Evolutionary conservation across 2,329 filamentous ascomycete species (phyloP).

Genomic region (Arthrobotrys conoides): DNA sequence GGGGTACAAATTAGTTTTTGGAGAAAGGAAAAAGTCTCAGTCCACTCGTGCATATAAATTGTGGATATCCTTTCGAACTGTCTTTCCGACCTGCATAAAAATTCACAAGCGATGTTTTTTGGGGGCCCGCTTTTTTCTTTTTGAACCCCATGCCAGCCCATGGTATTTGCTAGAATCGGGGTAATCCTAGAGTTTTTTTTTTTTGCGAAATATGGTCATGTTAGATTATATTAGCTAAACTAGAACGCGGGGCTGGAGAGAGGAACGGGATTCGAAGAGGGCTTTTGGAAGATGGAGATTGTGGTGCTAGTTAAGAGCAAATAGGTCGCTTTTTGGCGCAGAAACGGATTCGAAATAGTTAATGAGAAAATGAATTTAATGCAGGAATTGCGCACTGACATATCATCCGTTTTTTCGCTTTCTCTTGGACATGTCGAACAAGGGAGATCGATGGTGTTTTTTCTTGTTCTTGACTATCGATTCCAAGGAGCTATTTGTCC

Average conservation of each 20-base stretch:
- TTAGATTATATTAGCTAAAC: not conserved
- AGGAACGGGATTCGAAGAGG: too few species aligned
- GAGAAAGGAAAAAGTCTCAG: conserved; percentile 7
- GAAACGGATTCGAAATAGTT: conserved; percentile 1
- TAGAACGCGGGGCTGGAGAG: conserved; percentile 19
- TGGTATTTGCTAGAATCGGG: conserved; percentile 24
- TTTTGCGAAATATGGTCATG: too few species aligned
- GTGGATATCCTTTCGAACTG: not conserved
- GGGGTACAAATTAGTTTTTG: not conserved
- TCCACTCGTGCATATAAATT: conserved; percentile 21
- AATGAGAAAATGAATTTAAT: too few species aligned
- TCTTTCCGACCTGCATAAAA: conserved; percentile 36
- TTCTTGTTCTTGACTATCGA: too few species aligned
- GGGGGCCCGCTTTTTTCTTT: too few species aligned
- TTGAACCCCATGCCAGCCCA: too few species aligned
- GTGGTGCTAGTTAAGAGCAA: too few species aligned
- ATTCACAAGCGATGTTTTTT: conserved; percentile 24
- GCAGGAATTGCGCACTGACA: conserved; percentile 28
- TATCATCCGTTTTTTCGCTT: too few species aligned
- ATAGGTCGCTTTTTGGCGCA: conserved; percentile 7
- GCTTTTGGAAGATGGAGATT: too few species aligned
- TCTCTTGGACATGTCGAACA: not conserved
- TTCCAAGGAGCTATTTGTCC: not conserved
- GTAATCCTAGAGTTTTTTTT: too few species aligned
- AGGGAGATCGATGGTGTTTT: not conserved